A percentile compares a stretch with the other conserved stretches of the same genome.
phyloP scores from a whole-genome alignment of 148 eudicot genomes.

The Rhododendron vialii region DNA sequence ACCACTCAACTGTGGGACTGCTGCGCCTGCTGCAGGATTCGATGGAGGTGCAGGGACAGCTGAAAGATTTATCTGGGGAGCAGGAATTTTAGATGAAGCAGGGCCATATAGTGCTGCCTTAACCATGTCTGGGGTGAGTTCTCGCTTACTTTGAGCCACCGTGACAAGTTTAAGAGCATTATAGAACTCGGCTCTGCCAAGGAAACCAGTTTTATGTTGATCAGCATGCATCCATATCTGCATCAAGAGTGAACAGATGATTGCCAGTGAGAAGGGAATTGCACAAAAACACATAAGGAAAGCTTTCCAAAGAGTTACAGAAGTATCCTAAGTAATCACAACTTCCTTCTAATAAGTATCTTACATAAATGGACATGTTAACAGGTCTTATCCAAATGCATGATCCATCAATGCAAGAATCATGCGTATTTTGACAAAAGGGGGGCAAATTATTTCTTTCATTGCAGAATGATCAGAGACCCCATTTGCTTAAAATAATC shows the following conservation, averaged over 20 bases:
- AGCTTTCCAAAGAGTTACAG: conserved; percentile 5
- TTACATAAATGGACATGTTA: background rate
- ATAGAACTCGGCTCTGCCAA: conserved; percentile 87
- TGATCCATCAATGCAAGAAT: background rate
- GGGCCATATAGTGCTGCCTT: conserved; percentile 80
- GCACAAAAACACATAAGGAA: background rate
- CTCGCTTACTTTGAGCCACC: conserved; percentile 88
- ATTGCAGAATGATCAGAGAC: background rate
- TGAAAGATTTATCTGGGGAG: conserved; percentile 75
- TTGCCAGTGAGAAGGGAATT: background rate
- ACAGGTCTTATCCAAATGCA: background rate
- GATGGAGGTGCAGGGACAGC: conserved; percentile 42
- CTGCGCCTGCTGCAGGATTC: conserved; percentile 29
- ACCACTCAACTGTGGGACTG: conserved; percentile 34
- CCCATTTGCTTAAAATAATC: background rate
- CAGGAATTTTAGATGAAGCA: conserved; percentile 89
- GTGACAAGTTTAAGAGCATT: conserved; percentile 95
- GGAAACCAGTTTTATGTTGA: conserved; percentile 66
- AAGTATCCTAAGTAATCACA: background rate
- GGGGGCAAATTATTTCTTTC: background rate
- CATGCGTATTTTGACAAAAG: background rate
- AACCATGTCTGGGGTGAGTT: conserved; percentile 82
- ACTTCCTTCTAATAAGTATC: background rate
- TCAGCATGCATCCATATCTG: conserved; percentile 97
- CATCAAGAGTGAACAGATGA: conserved; percentile 8